A percentile compares a stretch with the other conserved stretches of the same genome.
phyloP scores from a whole-genome alignment of 2,329 filamentous ascomycete genomes.

The Fusarium fracticaudum region DNA sequence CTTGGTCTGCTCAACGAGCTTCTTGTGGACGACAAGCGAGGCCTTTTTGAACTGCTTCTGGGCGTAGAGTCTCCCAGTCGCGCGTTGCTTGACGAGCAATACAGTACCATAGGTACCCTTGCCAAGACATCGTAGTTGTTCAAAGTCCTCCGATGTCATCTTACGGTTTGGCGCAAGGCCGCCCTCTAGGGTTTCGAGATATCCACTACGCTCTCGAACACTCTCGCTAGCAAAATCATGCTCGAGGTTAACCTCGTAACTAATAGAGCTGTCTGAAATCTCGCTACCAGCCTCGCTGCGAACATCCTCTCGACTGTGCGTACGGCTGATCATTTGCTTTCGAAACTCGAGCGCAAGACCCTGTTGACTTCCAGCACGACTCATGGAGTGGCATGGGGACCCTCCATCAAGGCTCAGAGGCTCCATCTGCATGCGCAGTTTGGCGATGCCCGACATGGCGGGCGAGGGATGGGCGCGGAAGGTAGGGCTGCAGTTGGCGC shows the following conservation, averaged over 20 bases:
- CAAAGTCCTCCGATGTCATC: constrained; percentile 92
- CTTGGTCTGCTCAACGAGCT: constrained; percentile 95
- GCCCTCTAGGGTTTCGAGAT: constrained; percentile 61
- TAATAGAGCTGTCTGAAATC: constrained; percentile 75
- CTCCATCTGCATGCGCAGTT: constrained; percentile 83
- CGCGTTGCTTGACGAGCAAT: constrained; percentile 86
- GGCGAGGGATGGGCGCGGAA: constrained; percentile 64
- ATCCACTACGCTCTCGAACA: constrained; percentile 56
- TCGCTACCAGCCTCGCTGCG: constrained; percentile 63
- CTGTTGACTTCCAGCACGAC: constrained; percentile 59
- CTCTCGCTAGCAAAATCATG: constrained; percentile 83
- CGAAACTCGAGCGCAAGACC: constrained; percentile 52
- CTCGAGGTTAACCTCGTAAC: constrained; percentile 86
- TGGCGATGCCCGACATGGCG: constrained; percentile 78
- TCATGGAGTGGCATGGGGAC: constrained; percentile 66
- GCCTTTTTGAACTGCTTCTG: constrained; percentile 99
- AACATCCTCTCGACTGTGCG: constrained; percentile 65
- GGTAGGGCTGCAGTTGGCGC: constrained; percentile 70
- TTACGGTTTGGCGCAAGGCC: constrained; percentile 72
- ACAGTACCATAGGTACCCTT: constrained; percentile 98
- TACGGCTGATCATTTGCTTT: constrained; percentile 65
- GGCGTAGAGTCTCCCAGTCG: constrained; percentile 89
- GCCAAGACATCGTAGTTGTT: constrained; percentile 88
- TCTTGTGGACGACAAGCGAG: constrained; percentile 93
- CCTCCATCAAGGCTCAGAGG: constrained; percentile 72